Base-by-base conservation (phyloP, 352 stramenopile genomes). In the Globisporangium parvum region DNA sequence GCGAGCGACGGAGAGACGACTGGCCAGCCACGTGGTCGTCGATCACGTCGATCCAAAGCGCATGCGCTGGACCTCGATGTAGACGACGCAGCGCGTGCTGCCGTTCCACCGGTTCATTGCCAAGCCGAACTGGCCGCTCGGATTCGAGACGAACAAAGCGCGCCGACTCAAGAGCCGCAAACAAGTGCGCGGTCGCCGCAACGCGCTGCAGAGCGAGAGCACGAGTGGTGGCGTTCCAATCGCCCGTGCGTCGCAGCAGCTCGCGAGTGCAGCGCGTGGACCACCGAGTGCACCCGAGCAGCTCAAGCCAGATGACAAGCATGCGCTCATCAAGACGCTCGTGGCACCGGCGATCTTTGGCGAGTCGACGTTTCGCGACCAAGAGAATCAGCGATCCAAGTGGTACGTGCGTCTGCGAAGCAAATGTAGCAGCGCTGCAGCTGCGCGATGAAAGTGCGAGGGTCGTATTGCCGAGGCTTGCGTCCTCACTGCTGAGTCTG, bases 101-200 rank as follows among this genome's bases (percentile, higher is more conserved):
- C 77, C 77, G 8, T 91, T 80, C 53, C 80, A 91, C 53, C 70
- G 57, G 18, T 59, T 85, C 35, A 67, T 91, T 1, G 71, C 77
- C 18, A 83, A 80, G 23, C 51, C 67, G 6, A 59, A 87, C 57
- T 91, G 77, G 80, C 80, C 80, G 18, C 42, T 91, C 26, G 77
- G 72, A 4, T 87, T 91, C 40, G 70, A 83, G 51, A 62, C 63
- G 10, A 62, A 64, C 24, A 50, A 60, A 0, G 57, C 46, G 6
- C 42, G 37, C 3, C 76, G 53, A 31, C 1, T 45, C 5, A 82
- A 78, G 51, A 77, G 71, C 39, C 69, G 67, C 0, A 84, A 86
- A 39, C 73, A 79, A 12, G 55, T 58, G 28, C 72, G 71, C 48
- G 69, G 62, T 0, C 68, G 79, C 18, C 65, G 79, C n/a, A 77